These are phyloP conservation scores for Daldinia caldariorum DNA, from an alignment of 495 filamentous ascomycete species.

Conservation along the genomic window DNA sequence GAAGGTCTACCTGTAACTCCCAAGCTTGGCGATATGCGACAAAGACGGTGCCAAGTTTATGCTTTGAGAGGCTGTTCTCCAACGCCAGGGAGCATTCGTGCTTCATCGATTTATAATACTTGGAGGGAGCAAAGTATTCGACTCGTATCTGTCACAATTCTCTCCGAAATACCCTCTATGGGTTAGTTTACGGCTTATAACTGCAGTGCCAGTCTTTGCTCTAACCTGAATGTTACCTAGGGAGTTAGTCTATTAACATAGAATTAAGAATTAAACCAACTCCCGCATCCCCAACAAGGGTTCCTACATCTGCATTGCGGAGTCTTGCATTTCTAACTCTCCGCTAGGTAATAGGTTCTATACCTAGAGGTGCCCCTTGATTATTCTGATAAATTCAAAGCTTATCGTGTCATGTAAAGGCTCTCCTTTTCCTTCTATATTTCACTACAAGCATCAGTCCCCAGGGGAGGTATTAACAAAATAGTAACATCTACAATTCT, in stretches of 20 bases:
- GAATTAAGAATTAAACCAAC: not conserved
- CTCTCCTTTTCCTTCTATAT: not conserved
- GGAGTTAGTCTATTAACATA: not conserved
- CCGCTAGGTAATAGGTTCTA: not conserved
- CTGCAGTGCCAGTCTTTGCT: not conserved
- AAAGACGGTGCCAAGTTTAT: constrained; percentile 7
- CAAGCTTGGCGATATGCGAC: constrained; percentile 35
- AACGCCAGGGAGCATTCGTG: not conserved
- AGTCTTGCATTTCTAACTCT: constrained; percentile 7
- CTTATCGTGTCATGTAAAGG: not conserved
- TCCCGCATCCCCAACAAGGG: not conserved
- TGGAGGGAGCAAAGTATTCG: too few relatives aligned
- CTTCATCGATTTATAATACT: too few relatives aligned
- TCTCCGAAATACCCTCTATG: not conserved
- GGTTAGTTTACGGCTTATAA: not conserved
- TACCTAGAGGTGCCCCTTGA: not conserved
- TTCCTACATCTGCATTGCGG: constrained; percentile 4
- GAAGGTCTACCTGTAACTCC: constrained; percentile 21
- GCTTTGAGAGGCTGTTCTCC: not conserved
- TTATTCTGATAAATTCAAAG: not conserved
- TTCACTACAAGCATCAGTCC: not conserved
- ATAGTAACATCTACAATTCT: not conserved
- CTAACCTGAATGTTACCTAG: not conserved
- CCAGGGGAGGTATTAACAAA: not conserved
- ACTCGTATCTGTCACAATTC: too few relatives aligned